Base-by-base conservation (phyloP, 1,284 basidiomycete species). In the Ceratobasidium sp. region DNA sequence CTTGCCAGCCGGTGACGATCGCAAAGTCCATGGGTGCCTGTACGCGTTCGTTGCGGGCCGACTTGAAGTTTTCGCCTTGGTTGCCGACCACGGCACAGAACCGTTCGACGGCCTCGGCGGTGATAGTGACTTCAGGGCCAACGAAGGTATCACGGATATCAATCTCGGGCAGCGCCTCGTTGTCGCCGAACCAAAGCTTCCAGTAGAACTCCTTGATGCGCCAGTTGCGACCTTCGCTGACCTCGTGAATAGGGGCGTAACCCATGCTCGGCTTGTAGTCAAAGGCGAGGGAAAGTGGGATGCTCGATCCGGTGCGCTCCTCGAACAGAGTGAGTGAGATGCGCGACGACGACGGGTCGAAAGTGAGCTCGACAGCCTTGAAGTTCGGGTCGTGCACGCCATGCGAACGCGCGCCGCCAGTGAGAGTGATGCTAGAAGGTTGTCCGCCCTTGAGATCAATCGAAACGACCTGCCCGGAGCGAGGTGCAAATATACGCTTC, bases 21-120 rank as follows among this genome's bases (percentile, higher is more conserved):
- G 96, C 95, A 79, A 97, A 98, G 84, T 99, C 97, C 94, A 99
- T 97, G 0, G 97, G 97, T 0, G 94, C 94, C n/a, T 91, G 88
- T 41, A 94, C 87, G 36, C 83, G 85, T 57, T 89, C 86, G 71
- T 85, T 89, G 65, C 93, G 86, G 4, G 83, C 88, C 30, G 86
- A 84, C 86, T 96, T 94, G 87, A 97, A 99, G 6, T 87, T 86
- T 80, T 96, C 96, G 59, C 90, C 91, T 78, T 96, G 91, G 81
- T 98, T 98, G 52, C 95, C 96, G 72, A 98, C 89, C 60, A 99
- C 92, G 53, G 89, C 88, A 79, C 96, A 98, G 86, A 99, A 99
- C 32, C 87, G 85, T 81, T 97, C 93, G 36, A 99, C 87, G 67
- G 89, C 90, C 43, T 81, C 78, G 23, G 91, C 88, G 65, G 92